Evolutionary conservation across 75 land plant species (phyloP), one percentile per base, ranked within the genome.

Genomic region (Cunninghamia lanceolata): DNA sequence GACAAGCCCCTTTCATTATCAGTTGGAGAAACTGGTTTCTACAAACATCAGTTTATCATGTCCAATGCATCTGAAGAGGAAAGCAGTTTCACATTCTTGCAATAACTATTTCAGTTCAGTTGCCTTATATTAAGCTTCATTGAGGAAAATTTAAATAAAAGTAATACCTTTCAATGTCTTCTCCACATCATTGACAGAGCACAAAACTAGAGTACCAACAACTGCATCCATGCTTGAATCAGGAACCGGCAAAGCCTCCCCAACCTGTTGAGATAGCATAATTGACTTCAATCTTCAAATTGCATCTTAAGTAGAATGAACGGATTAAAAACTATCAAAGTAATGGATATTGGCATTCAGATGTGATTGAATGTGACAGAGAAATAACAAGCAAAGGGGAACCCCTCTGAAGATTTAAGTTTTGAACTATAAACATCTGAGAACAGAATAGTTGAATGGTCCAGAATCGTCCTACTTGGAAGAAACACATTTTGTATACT

Each of bases 161-260:
- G 10, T 56, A 54, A 54, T 89, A 95, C 99, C 99, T 91, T 91
- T 88, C 43, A 96, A 86, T 2, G 97, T 87, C 82, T 86, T 45
- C 43, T 78, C 53, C 38, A 96, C 91, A 93, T 96, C 94, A 56
- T 88, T 88, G 15, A 96, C 99, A 75, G 97, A 96, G 86, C 99
- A 96, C 79, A 96, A 82, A 0, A 95, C 99, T 63, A 96, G 90
- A 47, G 99, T 95, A 80, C 95, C 91, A 71, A 95, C 76, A 40
- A 95, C 95, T 28, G 92, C 93, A 89, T 95, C 97, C 68, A 95
- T 87, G 85, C 92, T 92, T 73, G 85, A 85, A 84, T 89, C 90
- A 74, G 43, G 30, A 25, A 95, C 38, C 39, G 97, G 97, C 80
- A 96, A 86, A 63, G 89, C 91, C 86, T 96, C 97, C 36, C 91